Conservation (phyloP, 2,329 filamentous ascomycete species). For the Hortaea werneckii region DNA sequence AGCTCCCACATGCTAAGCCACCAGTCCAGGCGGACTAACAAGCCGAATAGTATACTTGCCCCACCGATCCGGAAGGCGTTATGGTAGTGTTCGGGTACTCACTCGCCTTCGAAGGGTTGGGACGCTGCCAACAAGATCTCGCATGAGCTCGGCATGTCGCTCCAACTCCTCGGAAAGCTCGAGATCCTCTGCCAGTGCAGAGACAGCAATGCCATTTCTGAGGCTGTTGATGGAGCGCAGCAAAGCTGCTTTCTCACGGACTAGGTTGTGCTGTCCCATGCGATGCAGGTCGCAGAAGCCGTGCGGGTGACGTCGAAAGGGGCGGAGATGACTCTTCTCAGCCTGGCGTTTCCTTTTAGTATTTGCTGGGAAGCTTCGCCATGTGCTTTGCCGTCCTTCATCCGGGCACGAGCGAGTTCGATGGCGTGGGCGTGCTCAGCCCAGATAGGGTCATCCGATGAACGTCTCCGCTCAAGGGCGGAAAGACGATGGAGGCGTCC, state of each 20-base stretch:
- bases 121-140: neutral
- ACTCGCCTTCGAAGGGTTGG: neutral
- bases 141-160: neutral
- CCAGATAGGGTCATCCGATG: neutral
- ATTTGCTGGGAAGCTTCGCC: neutral
- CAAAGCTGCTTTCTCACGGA: neutral
- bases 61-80: neutral
- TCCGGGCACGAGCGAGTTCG: neutral
- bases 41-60: constrained; percentile 2
- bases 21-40: constrained; percentile 7
- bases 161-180: neutral
- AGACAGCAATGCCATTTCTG: neutral
- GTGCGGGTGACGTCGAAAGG: neutral
- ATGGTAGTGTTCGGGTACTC: neutral
- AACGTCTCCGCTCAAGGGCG: neutral
- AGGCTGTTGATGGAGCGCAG: constrained; percentile 1
- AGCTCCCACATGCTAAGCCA: constrained; percentile 5
- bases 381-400: neutral
- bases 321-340: neutral
- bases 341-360: neutral
- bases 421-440: neutral
- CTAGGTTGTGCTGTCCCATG: neutral
- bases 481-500: neutral
- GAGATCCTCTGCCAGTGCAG: neutral
- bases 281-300: neutral